Conservation (phyloP, 75 land plant species). For the Gnetum montanum region DNA sequence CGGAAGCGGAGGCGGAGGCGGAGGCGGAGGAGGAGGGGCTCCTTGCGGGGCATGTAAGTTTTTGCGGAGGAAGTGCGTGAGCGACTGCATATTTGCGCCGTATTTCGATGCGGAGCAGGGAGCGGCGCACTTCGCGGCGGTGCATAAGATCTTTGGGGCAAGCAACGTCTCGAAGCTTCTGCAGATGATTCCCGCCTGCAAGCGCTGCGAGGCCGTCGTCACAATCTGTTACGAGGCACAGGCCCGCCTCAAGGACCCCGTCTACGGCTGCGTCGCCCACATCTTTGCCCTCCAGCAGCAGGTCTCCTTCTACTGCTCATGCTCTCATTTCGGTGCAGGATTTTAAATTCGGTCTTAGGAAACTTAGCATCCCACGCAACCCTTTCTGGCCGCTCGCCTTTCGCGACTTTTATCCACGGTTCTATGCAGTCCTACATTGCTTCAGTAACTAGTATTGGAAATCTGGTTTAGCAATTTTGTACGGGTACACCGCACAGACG, state of each 20-base stretch:
- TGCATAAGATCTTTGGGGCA: conserved; percentile 95
- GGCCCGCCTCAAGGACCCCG: conserved; percentile 82
- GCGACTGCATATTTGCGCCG: conserved; percentile 85
- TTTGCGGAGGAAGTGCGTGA: conserved; percentile 66
- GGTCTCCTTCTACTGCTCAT: no score
- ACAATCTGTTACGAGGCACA: conserved; percentile 93
- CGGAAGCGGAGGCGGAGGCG: background rate
- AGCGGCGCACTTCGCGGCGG: conserved; percentile 92
- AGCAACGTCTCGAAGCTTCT: conserved; percentile 93
- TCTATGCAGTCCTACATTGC: background rate
- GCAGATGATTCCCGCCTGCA: conserved; percentile 53
- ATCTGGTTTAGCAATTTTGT: no score
- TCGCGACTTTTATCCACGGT: background rate
- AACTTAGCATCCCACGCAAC: no score
- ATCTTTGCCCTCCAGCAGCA: conserved; percentile 90
- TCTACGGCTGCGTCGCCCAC: conserved; percentile 90
- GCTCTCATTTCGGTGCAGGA: no score
- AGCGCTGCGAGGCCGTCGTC: conserved; percentile 84
- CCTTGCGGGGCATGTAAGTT: conserved; percentile 50
- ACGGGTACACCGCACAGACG: no score
- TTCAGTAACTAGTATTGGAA: background rate
- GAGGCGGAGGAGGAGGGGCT: conserved; percentile 1
- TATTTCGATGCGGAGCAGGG: conserved; percentile 93
- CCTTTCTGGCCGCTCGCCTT: background rate
- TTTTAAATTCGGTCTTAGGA: no score